These are phyloP conservation scores for Eucalyptus polybractea DNA, from an alignment of 345 rosid genomes.

Conservation along the genomic window DNA sequence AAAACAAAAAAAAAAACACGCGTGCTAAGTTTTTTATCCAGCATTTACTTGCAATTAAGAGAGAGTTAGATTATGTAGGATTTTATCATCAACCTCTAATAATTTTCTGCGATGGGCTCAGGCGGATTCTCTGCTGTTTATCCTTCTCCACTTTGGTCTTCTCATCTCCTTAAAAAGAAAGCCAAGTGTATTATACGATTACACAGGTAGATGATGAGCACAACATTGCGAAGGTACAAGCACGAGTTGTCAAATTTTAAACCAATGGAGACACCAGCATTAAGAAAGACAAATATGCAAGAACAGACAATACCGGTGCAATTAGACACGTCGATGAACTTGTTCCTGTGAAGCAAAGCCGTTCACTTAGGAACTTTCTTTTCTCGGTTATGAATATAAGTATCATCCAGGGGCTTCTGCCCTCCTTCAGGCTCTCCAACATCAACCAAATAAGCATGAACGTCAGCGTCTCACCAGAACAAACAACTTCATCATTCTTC, in stretches of 20 bases:
- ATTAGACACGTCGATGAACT: neutral
- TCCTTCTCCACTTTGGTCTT: conserved; percentile 4
- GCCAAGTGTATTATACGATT: fast-evolving
- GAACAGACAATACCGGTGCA: too few species aligned
- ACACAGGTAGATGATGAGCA: neutral
- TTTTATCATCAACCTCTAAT: conserved; percentile 29
- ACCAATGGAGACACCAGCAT: too few species aligned
- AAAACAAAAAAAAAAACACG: neutral
- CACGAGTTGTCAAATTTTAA: too few species aligned
- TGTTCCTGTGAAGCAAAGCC: conserved; percentile 4
- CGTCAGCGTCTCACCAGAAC: conserved; percentile 39
- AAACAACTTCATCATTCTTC: conserved; percentile 41
- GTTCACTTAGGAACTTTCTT: neutral
- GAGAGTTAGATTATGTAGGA: neutral
- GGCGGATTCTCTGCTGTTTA: neutral
- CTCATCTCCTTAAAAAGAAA: neutral
- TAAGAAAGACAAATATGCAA: too few species aligned
- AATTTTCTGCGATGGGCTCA: conserved; percentile 46
- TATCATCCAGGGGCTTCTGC: neutral
- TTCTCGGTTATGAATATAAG: neutral
- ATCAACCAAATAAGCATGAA: conserved; percentile 54
- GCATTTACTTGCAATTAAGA: neutral
- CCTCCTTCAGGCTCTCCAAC: conserved; percentile 47
- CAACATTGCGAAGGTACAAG: too few species aligned
- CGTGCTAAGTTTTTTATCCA: neutral